Evolutionary conservation across 2,329 filamentous ascomycete species (phyloP).

Genomic region (Chlorencoelia australis): DNA sequence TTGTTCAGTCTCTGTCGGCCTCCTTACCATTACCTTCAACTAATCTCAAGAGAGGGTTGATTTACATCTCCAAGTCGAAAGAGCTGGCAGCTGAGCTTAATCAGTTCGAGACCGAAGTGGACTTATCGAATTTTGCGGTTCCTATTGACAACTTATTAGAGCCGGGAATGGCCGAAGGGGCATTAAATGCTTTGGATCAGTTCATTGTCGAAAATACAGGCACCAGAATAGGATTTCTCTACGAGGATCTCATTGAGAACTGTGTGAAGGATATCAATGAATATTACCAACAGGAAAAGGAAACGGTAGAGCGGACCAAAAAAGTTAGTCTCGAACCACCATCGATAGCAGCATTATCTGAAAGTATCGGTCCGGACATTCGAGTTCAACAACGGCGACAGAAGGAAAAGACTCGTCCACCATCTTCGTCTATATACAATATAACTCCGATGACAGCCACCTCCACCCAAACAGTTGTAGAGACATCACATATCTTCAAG

Average conservation of each 20-base stretch:
- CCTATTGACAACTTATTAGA: slow-evolving; percentile 35
- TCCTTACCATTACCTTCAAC: slow-evolving; percentile 29
- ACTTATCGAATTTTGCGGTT: slow-evolving; percentile 31
- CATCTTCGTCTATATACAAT: slow-evolving; percentile 28
- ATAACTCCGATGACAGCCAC: slow-evolving; percentile 13
- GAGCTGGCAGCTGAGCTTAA: slow-evolving; percentile 31
- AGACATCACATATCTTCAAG: slow-evolving; percentile 20
- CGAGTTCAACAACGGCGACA: slow-evolving; percentile 28
- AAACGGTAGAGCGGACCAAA: slow-evolving; percentile 13
- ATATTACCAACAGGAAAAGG: slow-evolving; percentile 20
- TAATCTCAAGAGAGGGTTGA: slow-evolving; percentile 32
- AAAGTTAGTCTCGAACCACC: slow-evolving; percentile 6
- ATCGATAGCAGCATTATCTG: too few relatives aligned
- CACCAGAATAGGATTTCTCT: slow-evolving; percentile 33
- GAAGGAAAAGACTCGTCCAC: slow-evolving; percentile 37
- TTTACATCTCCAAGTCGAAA: slow-evolving; percentile 28
- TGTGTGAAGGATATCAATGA: slow-evolving; percentile 28
- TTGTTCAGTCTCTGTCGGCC: slow-evolving; percentile 31
- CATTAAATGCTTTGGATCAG: slow-evolving; percentile 26
- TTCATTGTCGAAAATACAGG: slow-evolving; percentile 32
- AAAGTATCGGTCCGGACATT: slow-evolving; percentile 16
- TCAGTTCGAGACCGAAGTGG: slow-evolving; percentile 30
- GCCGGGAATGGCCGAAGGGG: slow-evolving; percentile 29
- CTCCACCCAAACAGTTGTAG: background rate
- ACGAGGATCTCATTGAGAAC: slow-evolving; percentile 34